A percentile compares a stretch with the other conserved stretches of the same genome.
Conservation (phyloP, 306 rosid genomes). For the Spatholobus suberectus region DNA sequence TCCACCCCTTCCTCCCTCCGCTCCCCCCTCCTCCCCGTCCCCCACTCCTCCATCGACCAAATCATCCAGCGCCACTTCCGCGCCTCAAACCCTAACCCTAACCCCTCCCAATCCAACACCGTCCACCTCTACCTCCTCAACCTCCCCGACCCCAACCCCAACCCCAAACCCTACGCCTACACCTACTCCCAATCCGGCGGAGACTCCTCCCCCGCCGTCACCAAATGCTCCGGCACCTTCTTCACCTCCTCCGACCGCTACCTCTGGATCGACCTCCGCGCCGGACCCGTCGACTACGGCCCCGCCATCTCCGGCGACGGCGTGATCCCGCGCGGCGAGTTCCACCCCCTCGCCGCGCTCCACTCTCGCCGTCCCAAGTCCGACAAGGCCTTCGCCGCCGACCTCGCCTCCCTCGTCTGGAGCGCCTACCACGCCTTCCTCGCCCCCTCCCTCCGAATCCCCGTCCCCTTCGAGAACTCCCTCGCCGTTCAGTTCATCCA, state of each 20-base stretch:
- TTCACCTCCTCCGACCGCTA: slow-evolving; percentile 77
- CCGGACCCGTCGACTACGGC: slow-evolving; percentile 93
- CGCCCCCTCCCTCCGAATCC: slow-evolving; percentile 88
- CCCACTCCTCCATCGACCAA: slow-evolving; percentile 59
- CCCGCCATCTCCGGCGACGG: slow-evolving; percentile 92
- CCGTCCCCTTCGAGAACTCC: slow-evolving; percentile 70
- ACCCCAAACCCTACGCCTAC: slow-evolving; percentile 74
- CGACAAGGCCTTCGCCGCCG: slow-evolving; percentile 70
- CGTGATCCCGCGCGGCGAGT: slow-evolving; percentile 81
- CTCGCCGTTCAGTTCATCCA: slow-evolving; percentile 80
- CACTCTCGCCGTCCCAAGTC: slow-evolving; percentile 81
- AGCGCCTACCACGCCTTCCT: slow-evolving; percentile 87
- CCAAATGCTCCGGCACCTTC: slow-evolving; percentile 76
- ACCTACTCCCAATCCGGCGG: slow-evolving; percentile 61
- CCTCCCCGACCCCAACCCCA: slow-evolving; percentile 3
- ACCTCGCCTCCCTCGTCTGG: slow-evolving; percentile 74
- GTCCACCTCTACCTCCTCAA: slow-evolving; percentile 74
- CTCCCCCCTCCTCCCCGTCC: slow-evolving; percentile 61
- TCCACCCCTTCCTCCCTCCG: slow-evolving; percentile 64
- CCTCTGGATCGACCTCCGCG: slow-evolving; percentile 88
- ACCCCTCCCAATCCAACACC: slow-evolving; percentile 38
- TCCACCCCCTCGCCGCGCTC: slow-evolving; percentile 80
- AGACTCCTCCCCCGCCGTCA: slow-evolving; percentile 72
- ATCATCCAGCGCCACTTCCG: slow-evolving; percentile 60
- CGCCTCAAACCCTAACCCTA: slow-evolving; percentile 39